Evolutionary conservation across 176 grass and related monocot species (phyloP).

Genomic region (Triticum turgidum): DNA sequence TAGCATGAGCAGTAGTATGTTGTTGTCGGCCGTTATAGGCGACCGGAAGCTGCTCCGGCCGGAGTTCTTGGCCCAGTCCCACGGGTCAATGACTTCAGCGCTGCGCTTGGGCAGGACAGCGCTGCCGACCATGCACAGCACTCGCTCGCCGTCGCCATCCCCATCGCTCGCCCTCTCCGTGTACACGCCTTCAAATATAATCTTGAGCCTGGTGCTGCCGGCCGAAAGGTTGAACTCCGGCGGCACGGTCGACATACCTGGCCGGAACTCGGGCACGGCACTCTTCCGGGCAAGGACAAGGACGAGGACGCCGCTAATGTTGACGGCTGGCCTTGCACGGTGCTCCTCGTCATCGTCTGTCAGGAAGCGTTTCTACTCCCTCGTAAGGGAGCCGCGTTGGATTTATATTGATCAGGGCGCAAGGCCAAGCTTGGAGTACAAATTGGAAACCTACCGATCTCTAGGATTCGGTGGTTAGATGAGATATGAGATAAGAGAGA

Average conservation of each 20-base stretch:
- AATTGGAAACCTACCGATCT: too few relatives aligned
- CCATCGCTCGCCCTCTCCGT: neutral
- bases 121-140: conserved; percentile 49
- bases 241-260: neutral
- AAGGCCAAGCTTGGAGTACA: too few relatives aligned
- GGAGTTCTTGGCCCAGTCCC: conserved; percentile 31
- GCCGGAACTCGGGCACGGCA: conserved; percentile 7
- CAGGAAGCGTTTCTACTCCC: too few relatives aligned
- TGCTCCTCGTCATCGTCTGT: neutral
- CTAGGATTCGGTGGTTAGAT: too few relatives aligned
- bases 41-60: conserved; percentile 9
- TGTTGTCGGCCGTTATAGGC: conserved; percentile 1
- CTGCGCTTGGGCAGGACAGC: conserved; percentile 37
- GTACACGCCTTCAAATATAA: conserved; percentile 51
- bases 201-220: conserved; percentile 33
- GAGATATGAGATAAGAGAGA: too few relatives aligned
- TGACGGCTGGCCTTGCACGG: too few relatives aligned
- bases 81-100: conserved; percentile 1
- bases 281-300: conserved; percentile 29
- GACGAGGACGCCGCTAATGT: neutral
- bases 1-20: conserved; percentile 38
- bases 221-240: conserved; percentile 23
- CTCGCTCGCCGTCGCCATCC: conserved; percentile 28
- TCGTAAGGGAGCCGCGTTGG: too few relatives aligned
- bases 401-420: too few relatives aligned